Base-by-base conservation (phyloP, 345 rosid species). In the Citrus australasica region DNA sequence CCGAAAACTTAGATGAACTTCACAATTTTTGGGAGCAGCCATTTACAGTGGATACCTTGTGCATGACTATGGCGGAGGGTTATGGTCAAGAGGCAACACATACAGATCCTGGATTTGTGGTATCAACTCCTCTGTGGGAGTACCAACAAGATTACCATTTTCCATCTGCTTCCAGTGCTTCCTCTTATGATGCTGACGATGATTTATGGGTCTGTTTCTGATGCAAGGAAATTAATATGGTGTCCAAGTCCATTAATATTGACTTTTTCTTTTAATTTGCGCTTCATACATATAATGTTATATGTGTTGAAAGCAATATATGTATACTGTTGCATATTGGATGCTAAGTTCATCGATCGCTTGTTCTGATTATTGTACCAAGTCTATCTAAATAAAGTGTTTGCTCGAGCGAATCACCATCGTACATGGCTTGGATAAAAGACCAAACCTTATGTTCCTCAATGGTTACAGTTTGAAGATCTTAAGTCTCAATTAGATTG, bases 1-100 rank as follows among this genome's bases (percentile, higher is more conserved):
- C 60, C 9, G 61, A 28, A 51, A 13, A 48, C 48, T 35, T 2
- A 19, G 74, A 40, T 58, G 74, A 75, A 71, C 27, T 71, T 58
- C 69, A 66, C 51, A 65, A 37, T 22, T 69, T 69, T 10, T 73
- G 46, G 76, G 66, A 35, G 33, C 66, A 35, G 46, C 76, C 76
- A 24, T 73, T 35, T 40, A 13, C 27, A 19, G 10, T 27, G 77
- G 69, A 74, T 2, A 9, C 33, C 24, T 46, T 28, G 3, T 10
- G 22, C 69, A 17, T 16, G 56, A 28, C 27, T 46, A 13, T 46
- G 51, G 51, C 51, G 1, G 51, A 46, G 38, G 58, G 40, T 4
- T n/a, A 14, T 13, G 51, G 51, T 38, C 55, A 30, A 30, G 78
- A 61, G 30, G 16, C 16, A 16, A 35, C 67, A 24, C 14, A 33